A percentile compares a stretch with the other conserved stretches of the same genome.
Evolutionary conservation across 78 protist genomes (phyloP).

Genomic region (Bigelowiella natans): DNA sequence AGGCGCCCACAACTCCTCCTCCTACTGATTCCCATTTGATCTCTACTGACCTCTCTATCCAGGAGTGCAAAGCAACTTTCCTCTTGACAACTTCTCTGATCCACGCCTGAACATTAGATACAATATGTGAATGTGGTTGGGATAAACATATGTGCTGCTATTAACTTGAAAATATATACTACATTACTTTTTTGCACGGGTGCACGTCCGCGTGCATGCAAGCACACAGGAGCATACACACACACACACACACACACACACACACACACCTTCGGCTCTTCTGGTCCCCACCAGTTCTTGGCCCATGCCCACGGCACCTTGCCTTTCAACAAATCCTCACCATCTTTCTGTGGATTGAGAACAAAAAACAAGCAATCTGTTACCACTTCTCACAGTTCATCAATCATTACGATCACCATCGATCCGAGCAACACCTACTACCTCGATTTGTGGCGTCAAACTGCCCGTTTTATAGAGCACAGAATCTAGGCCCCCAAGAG

Average conservation of each 20-base stretch:
- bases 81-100: conserved; percentile 18
- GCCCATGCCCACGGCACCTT: conserved; percentile 45
- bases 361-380: no score
- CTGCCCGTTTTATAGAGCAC: background rate
- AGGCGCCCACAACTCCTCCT: no score
- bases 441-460: background rate
- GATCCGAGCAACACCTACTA: no score
- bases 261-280: background rate
- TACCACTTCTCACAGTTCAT: no score
- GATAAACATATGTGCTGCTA: no score
- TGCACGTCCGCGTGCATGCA: background rate
- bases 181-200: no score
- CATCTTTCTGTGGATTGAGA: background rate
- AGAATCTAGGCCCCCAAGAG: background rate
- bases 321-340: conserved; percentile 12
- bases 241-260: background rate
- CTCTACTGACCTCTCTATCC: no score
- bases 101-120: background rate
- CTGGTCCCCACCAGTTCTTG: conserved; percentile 53
- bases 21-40: no score
- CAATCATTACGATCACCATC: no score
- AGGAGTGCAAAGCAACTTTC: conserved; percentile 9
- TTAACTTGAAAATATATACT: no score
- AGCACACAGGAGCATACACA: background rate
- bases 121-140: no score